Base-by-base conservation (phyloP, 2,329 filamentous ascomycete species). In the Fonsecaea pugnacius region DNA sequence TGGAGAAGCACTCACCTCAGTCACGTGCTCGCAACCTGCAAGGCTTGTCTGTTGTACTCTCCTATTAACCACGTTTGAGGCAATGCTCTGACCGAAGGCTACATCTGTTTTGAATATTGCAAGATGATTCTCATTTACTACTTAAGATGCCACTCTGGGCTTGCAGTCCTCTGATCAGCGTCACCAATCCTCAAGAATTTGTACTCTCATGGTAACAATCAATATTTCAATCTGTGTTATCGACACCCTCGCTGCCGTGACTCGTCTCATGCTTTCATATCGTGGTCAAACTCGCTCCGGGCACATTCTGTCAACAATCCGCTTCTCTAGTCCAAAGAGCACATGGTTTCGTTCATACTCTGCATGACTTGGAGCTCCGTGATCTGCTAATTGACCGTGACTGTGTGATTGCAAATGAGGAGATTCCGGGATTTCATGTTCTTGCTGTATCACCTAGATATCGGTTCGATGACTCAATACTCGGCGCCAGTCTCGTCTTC, bases 401-500 rank as follows among this genome's bases (percentile, higher is more conserved):
- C 21, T 58, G 55, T 21, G 55, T 50, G 33, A 30, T 58, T 24
- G 43, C 43, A 24, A 48, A 48, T 48, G 43, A 48, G 21, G 21
- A 48, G 2, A 18, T 48, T 48, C 43, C 36, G 38, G 18, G 43
- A 48, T 24, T 18, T 48, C 43, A 48, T 27, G 40, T 30, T 12
- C 16, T 46, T n/a, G 53, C 40, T 36, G n/a, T 36, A 35, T 32
- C 18, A 21, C 24, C 40, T 35, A 24, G 33, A 12, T 21, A 10
- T 24, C 4, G 7, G 43, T 24, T 24, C 8, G 12, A 48, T 24
- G 10, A 18, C 38, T 63, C 57, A 69, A 48, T 67, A 69, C 30
- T 69, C 67, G 46, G 63, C 67, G 46, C 63, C 65, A 35, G 48
- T 54, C 53, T 69, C 67, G 50, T 89, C 87, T 74, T 88, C 88